Conservation (phyloP, 2,329 filamentous ascomycete genomes). For the Ceratocystis cacaofunesta region DNA sequence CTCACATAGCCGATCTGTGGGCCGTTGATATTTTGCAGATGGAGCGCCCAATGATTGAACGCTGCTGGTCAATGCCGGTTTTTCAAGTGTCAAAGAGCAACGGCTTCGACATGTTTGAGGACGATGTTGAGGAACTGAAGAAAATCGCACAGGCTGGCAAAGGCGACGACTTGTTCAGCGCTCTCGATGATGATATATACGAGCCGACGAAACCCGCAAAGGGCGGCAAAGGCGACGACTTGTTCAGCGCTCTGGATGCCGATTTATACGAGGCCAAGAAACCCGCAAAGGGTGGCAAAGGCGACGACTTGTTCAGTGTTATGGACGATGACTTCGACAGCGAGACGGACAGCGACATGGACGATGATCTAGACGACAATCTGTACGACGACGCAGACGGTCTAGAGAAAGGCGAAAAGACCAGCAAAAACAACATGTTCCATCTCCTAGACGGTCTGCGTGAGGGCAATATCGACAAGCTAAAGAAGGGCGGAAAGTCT, state of each 20-base stretch:
- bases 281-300: no score
- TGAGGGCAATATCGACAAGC: not conserved
- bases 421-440: no score
- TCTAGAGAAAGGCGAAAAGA: no score
- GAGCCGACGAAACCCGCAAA: no score
- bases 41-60: conserved; percentile 15
- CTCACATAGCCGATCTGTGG: conserved; percentile 22
- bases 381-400: no score
- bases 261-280: no score
- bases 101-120: not conserved
- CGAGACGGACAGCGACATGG: not conserved
- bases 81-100: not conserved
- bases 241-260: not conserved
- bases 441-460: not conserved
- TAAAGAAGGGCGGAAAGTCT: not conserved
- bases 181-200: not conserved
- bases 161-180: not conserved
- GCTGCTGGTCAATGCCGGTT: conserved; percentile 7
- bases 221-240: not conserved
- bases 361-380: not conserved
- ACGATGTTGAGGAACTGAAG: no score
- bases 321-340: not conserved
- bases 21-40: conserved; percentile 19
- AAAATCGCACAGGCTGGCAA: no score
- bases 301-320: not conserved